Base-by-base conservation (phyloP, 2,329 filamentous ascomycete species). In the Ciborinia camelliae region DNA sequence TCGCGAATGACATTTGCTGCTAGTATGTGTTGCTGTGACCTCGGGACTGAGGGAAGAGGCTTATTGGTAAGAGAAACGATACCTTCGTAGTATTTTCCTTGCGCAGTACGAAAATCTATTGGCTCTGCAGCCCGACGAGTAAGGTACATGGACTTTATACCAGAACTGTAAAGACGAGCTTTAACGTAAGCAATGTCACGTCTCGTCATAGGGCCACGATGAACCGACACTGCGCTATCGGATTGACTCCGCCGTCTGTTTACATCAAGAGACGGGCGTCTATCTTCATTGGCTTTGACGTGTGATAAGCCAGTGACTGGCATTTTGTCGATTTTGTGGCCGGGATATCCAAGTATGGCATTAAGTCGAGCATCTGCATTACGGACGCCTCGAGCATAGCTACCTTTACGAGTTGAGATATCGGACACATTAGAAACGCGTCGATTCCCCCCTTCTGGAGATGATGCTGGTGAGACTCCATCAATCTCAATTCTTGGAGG, bases 131-230 rank as follows among this genome's bases (percentile, higher is more conserved):
- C 87, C 54, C 89, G 85, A 4, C 87, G 84, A 35, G 82, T 82
- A 63, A 97, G 90, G 73, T 95, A 91, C 72, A 87, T 87, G 0
- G 94, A 93, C 77, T 96, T 96, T 73, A 97, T 88, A n/a, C 92
- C 93, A 0, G 92, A 91, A 68, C 88, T 90, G 28, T 96, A 81
- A 48, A 97, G 84, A 10, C 96, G 81, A 0, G 91, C 85, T 65
- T 87, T 84, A 2, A 93, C 82, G n/a, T 92, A 87, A 20, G 90
- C 90, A 62, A 96, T 84, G 71, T 97, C 94, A n/a, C 85, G 85
- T 71, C 84, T 86, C 12, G 82, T 87, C 37, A 90, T 74, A 65
- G 74, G 75, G n/a, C 73, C 73, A 52, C 75, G 77, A 23, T 78
- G 76, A 7, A 75, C 73, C 4, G 76, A 73, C 4, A 74, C 70